A percentile compares a stretch with the other conserved stretches of the same genome.
Evolutionary conservation across 1,284 basidiomycete species (phyloP).

Genomic region (Fomitopsis pinicola): DNA sequence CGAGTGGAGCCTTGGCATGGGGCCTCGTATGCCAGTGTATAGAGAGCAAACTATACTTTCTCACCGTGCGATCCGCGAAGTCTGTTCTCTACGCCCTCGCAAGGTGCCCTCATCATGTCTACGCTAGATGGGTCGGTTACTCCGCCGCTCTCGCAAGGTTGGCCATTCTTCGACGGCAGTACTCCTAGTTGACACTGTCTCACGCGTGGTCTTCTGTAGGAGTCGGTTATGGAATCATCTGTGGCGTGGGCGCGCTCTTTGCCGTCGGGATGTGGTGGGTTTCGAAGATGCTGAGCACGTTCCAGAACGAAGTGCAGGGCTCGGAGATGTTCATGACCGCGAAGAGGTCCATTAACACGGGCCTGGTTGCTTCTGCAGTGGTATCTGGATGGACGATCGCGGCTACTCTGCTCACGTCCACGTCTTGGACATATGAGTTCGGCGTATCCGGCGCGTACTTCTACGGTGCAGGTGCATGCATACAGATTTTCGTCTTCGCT

Average conservation of each 20-base stretch:
- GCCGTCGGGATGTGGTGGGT: conserved; percentile 1
- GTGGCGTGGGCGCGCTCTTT: neutral
- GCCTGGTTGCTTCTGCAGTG: conserved; percentile 51
- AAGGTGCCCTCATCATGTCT: neutral
- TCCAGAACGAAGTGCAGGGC: conserved; percentile 1
- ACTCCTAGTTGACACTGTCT: neutral
- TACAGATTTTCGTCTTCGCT: conserved; percentile 30
- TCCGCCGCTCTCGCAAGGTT: neutral
- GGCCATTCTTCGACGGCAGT: neutral
- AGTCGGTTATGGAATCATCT: neutral
- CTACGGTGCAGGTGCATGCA: conserved; percentile 13
- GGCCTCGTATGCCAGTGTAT: neutral
- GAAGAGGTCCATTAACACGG: conserved; percentile 40
- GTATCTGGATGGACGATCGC: conserved; percentile 38
- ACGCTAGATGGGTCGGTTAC: neutral
- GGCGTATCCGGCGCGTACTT: conserved; percentile 26
- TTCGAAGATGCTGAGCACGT: neutral
- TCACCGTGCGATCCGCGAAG: neutral
- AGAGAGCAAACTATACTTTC: neutral
- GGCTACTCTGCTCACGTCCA: conserved; percentile 30
- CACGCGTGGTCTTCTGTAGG: neutral
- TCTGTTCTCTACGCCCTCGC: neutral
- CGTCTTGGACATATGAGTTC: conserved; percentile 32
- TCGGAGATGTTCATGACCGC: conserved; percentile 46
- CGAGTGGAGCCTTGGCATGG: neutral